A percentile compares a stretch with the other conserved stretches of the same genome.
Evolutionary conservation across 305 asterid genomes (phyloP).

Genomic region (Fraxinus xanthoxyloides): DNA sequence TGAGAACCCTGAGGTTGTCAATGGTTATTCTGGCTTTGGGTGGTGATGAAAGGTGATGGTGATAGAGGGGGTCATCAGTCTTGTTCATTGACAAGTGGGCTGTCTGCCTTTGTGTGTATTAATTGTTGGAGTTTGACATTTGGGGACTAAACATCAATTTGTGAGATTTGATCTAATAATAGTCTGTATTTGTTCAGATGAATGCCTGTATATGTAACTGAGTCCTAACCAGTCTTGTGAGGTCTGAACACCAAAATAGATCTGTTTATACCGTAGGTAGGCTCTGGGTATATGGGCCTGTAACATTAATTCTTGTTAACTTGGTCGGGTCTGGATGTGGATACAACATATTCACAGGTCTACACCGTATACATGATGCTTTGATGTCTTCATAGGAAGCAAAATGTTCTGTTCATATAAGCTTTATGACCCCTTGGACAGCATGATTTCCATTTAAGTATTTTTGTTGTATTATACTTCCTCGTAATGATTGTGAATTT

Average conservation of each 20-base stretch:
- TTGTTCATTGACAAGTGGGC: background rate
- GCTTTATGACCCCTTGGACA: background rate
- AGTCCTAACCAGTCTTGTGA: background rate
- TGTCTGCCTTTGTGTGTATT: background rate
- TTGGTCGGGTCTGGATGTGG: background rate
- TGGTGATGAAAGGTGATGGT: background rate
- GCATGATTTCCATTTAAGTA: background rate
- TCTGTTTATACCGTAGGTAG: background rate
- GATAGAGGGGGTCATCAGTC: background rate
- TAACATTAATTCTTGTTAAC: background rate
- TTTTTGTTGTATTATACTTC: background rate
- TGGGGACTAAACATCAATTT: background rate
- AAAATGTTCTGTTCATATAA: background rate
- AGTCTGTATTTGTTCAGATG: background rate
- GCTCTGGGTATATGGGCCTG: background rate
- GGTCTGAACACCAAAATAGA: background rate
- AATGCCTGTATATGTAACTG: background rate
- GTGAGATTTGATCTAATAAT: background rate
- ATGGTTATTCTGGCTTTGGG: background rate
- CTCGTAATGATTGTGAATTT: slow-evolving; percentile 5
- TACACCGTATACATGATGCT: background rate
- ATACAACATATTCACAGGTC: background rate
- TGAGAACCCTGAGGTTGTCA: background rate
- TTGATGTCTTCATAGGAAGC: background rate
- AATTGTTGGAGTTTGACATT: background rate